Percentiles rank a stretch among this genome's conserved stretches.
Conservation (phyloP, 768 basidiomycete genomes). For the Coprinopsis cinerea region DNA sequence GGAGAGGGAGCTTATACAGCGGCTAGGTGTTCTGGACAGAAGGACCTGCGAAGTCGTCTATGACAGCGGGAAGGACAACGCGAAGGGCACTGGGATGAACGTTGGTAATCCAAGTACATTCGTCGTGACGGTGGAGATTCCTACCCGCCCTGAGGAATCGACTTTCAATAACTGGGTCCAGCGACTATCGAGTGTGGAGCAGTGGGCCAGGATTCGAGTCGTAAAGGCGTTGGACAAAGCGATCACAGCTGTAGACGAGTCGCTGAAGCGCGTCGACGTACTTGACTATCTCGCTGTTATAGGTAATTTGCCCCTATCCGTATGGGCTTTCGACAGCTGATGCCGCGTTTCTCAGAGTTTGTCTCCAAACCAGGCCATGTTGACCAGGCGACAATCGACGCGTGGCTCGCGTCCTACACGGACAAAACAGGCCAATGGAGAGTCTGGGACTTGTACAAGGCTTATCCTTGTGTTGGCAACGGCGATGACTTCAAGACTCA, state of each 20-base stretch:
- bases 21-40: conserved; percentile 40
- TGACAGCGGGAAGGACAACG: conserved; percentile 2
- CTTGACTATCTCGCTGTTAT: not conserved
- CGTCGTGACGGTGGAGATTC: conserved; percentile 19
- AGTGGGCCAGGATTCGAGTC: conserved; percentile 35
- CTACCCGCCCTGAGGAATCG: conserved; percentile 19
- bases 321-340: not conserved
- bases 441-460: not conserved
- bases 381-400: too few species aligned
- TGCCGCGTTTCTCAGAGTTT: not conserved
- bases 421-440: not conserved
- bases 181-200: conserved; percentile 13
- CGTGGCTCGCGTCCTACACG: not conserved
- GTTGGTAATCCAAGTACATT: conserved; percentile 14
- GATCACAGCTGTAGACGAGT: conserved; percentile 24
- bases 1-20: conserved; percentile 34
- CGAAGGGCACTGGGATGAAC: conserved; percentile 14
- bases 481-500: too few species aligned
- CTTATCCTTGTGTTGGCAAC: too few species aligned
- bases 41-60: conserved; percentile 28
- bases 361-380: not conserved
- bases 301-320: not conserved
- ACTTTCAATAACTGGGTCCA: not conserved
- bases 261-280: not conserved
- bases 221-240: conserved; percentile 37